phyloP scores from a whole-genome alignment of 768 basidiomycete species.

The Strobilomyces confusus region DNA sequence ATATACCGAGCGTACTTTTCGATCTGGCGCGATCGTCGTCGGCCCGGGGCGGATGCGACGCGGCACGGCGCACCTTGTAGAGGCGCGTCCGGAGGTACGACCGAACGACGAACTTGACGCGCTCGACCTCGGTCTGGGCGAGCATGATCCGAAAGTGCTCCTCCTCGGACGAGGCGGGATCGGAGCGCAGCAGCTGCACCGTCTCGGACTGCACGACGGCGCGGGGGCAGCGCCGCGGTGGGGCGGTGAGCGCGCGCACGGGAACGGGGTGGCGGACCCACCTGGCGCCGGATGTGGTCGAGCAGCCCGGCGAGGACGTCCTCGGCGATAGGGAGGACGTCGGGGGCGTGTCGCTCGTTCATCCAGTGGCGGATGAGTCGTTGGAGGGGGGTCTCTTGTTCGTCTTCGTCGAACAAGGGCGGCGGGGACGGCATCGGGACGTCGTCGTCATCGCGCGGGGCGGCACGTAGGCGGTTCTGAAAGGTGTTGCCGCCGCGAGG shows the following conservation, averaged over 20 bases:
- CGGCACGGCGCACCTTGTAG: slow-evolving; percentile 61
- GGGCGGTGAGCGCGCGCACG: not conserved
- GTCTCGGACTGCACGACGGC: slow-evolving; percentile 63
- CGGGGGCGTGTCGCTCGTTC: slow-evolving; percentile 80
- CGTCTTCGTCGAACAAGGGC: slow-evolving; percentile 31
- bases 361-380: slow-evolving; percentile 79
- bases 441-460: slow-evolving; percentile 27
- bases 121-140: slow-evolving; percentile 91
- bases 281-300: slow-evolving; percentile 81
- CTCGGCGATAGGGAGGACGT: slow-evolving; percentile 72
- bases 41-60: not conserved
- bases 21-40: slow-evolving; percentile 47
- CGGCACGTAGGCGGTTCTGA: slow-evolving; percentile 37
- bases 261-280: slow-evolving; percentile 38
- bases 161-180: slow-evolving; percentile 84
- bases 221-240: not conserved
- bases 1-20: slow-evolving; percentile 86
- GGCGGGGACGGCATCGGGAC: slow-evolving; percentile 28
- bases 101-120: slow-evolving; percentile 87
- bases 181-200: slow-evolving; percentile 70
- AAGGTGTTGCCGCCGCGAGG: slow-evolving; percentile 18
- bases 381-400: slow-evolving; percentile 57
- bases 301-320: slow-evolving; percentile 60
- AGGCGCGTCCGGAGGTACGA: slow-evolving; percentile 85
- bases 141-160: slow-evolving; percentile 92